Evolutionary conservation across 1,284 basidiomycete species (phyloP), one percentile per base, ranked within the genome.

Genomic region (Tilletiopsis washingtonensis): DNA sequence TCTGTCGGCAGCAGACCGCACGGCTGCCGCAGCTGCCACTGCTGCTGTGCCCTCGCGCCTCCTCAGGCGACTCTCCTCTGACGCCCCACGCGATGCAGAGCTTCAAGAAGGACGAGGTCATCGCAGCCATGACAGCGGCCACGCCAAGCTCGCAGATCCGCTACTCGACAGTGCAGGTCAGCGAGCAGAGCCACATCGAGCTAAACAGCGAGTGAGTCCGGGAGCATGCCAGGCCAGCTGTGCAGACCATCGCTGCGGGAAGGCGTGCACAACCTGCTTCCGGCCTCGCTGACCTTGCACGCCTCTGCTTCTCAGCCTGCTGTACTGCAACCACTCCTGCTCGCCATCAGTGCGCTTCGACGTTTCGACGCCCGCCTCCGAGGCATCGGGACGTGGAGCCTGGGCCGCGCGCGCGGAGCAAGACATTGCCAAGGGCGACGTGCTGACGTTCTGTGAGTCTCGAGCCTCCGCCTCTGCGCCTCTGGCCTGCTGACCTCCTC

Each of bases 251-350:
- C n/a, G 38, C 15, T 34, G 29, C 29, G 9, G 29, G 29, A 34
- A n/a, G 9, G 29, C 29, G n/a, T n/a, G 29, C 9, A 9, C 29
- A 34, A 34, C 9, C 29, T 34, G n/a, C n/a, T 11, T 21, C 7
- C 24, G 29, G 23, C n/a, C 7, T 5, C 37, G 41, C 23, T n/a
- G 11, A 9, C 29, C 44, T 39, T 45, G 17, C 9, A 27, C 32
- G 4, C 4, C 6, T 43, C 45, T 41, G 29, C 15, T 42, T 12
- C 27, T 3, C 56, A 60, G 57, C 41, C 52, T 71, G 32, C 55
- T 71, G 19, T 71, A 69, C 56, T 66, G 61, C 58, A 71, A 71
- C 52, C 68, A 71, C 47, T 64, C 61, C 23, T 71, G 68, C 51
- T 56, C 57, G 32, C 67, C 68, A 20, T 61, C 62, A 20, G 62